Evolutionary conservation across 352 stramenopile genomes (phyloP).

Genomic region (Blastocystis sp.): DNA sequence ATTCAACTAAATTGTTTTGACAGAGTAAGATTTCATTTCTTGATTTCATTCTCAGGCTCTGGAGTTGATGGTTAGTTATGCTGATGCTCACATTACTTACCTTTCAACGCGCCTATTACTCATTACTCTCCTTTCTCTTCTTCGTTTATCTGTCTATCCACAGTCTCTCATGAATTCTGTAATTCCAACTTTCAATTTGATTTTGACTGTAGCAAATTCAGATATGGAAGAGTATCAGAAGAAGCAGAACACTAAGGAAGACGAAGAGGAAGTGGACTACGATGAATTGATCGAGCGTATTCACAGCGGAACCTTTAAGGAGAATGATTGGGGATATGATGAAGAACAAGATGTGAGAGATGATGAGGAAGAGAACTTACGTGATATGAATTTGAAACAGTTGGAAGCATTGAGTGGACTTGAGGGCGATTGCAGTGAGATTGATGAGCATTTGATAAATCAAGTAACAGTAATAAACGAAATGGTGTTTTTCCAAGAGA

Average conservation of each 20-base stretch:
- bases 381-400: constrained; percentile 34
- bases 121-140: not conserved
- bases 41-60: not conserved
- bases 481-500: not conserved
- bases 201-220: not conserved
- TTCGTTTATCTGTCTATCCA: not conserved
- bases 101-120: not conserved
- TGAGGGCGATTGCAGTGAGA: constrained; percentile 22
- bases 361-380: not conserved
- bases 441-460: constrained; percentile 50
- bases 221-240: not conserved
- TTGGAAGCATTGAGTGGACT: constrained; percentile 8
- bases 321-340: constrained; percentile 55
- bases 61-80: not conserved
- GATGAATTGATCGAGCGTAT: constrained; percentile 39
- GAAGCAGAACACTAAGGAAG: not conserved
- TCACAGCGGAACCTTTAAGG: constrained; percentile 3
- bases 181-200: not conserved
- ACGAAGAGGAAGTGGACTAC: constrained; percentile 48
- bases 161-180: not conserved
- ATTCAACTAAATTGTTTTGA: not conserved
- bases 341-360: constrained; percentile 35
- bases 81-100: not conserved
- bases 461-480: constrained; percentile 23
- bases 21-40: not conserved